Evolutionary conservation across 225 moss, liverwort and hornwort genomes (phyloP), one percentile per base, ranked within the genome.

Genomic region (Bryoerythrophyllum caledonicum): DNA sequence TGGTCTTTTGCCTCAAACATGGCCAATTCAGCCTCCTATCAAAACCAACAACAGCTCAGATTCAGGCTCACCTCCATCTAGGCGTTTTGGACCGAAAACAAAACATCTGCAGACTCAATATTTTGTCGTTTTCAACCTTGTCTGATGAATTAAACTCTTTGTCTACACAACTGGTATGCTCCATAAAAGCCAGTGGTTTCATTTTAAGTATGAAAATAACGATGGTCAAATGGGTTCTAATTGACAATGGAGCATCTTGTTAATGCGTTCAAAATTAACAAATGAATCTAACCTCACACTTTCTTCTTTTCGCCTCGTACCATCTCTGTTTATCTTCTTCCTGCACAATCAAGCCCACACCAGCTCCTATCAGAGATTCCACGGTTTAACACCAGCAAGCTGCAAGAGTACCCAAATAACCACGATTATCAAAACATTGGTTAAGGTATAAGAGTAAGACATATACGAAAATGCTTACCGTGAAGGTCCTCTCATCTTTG

Each of bases 1-100:
- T 90, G 92, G 67, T 97, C 97, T 78, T 93, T 97, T 55, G 94
- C 93, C 73, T 91, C 97, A 72, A 97, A 92, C 88, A 91, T 91
- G 55, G 90, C 87, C 88, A 97, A 79, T 77, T 97, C 97, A 68
- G 91, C 92, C 80, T 90, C 94, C 97, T 96, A 90, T 75, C 77
- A 74, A 55, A 40, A 67, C 32, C 55, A 74, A 74, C 57, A 57
- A 76, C 13, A 63, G 14, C 52, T 61, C 55, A 55, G 27, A 48
- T 35, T 53, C 77, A 66, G 68, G 56, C 72, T 46, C 27, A 52
- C 61, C 35, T 75, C 65, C 5, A 38, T 55, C 20, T 25, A 56
- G 53, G 37, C 16, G 60, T 52, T 74, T 65, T 27, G 54, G 61
- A 23, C 61, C 51, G 11, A 68, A 46, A 38, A 23, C n/a, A 38